phyloP scores from a whole-genome alignment of 352 stramenopile genomes.

The Phytophthora pinifolia region DNA sequence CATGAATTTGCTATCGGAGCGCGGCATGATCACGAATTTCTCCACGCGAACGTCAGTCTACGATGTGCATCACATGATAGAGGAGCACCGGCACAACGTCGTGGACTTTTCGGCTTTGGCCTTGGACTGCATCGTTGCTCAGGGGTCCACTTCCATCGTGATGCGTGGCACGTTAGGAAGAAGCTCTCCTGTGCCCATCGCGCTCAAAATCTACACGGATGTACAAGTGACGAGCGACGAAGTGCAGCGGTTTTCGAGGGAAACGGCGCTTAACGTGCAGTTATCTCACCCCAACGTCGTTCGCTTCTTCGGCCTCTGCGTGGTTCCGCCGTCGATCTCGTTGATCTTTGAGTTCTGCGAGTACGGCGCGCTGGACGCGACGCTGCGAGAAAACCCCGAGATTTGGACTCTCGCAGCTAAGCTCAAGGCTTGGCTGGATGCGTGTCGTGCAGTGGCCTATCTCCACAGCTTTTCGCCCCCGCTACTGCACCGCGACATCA shows the following conservation, averaged over 20 bases:
- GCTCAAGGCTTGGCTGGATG: slow-evolving; percentile 84
- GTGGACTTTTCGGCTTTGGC: slow-evolving; percentile 77
- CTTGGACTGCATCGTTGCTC: slow-evolving; percentile 76
- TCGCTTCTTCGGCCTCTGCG: slow-evolving; percentile 78
- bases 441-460: slow-evolving; percentile 77
- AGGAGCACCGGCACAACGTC: slow-evolving; percentile 80
- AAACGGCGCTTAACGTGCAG: slow-evolving; percentile 80
- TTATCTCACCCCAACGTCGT: slow-evolving; percentile 86
- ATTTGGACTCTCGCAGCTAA: slow-evolving; percentile 74
- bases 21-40: slow-evolving; percentile 87
- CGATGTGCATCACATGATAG: slow-evolving; percentile 88
- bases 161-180: slow-evolving; percentile 69
- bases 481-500: slow-evolving; percentile 82
- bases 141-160: slow-evolving; percentile 82
- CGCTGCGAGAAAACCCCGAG: slow-evolving; percentile 44
- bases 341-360: slow-evolving; percentile 89
- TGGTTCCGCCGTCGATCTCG: slow-evolving; percentile 82
- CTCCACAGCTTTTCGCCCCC: slow-evolving; percentile 83
- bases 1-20: slow-evolving; percentile 72
- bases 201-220: slow-evolving; percentile 87
- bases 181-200: slow-evolving; percentile 50
- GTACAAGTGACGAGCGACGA: slow-evolving; percentile 85
- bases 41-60: slow-evolving; percentile 88
- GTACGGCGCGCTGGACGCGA: slow-evolving; percentile 70
- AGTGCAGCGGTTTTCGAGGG: slow-evolving; percentile 76